Conservation (phyloP, 345 rosid genomes). For the Lenwebbia sp. region DNA sequence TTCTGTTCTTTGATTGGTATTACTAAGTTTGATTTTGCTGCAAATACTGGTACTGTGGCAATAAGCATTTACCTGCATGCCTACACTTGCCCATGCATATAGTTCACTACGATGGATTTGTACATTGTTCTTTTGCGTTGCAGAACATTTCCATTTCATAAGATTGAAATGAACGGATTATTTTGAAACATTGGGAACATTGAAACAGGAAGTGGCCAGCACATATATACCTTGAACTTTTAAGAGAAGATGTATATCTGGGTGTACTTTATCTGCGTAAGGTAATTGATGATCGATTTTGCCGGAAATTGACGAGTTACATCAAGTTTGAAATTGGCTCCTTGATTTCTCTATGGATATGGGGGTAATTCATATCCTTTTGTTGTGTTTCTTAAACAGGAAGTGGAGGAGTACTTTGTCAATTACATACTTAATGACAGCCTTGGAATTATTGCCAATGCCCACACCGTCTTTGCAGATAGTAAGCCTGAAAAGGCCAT, state of each 20-base stretch:
- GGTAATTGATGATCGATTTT: neutral
- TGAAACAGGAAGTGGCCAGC: neutral
- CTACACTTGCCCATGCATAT: neutral
- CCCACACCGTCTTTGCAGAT: slow-evolving; percentile 50
- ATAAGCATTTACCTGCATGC: neutral
- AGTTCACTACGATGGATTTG: neutral
- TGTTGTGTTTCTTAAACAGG: slow-evolving; percentile 13
- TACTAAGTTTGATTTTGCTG: neutral
- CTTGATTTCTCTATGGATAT: neutral
- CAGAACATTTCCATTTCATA: neutral
- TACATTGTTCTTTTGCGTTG: neutral
- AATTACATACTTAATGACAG: slow-evolving; percentile 49
- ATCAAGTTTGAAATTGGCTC: neutral
- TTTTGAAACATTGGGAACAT: neutral
- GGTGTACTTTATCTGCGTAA: neutral
- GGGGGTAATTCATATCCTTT: neutral
- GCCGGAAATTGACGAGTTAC: neutral
- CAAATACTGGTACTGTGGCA: neutral
- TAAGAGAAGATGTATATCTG: neutral
- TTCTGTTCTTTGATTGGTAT: neutral
- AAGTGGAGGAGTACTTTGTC: slow-evolving; percentile 38
- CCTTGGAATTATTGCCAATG: slow-evolving; percentile 45
- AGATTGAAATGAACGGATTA: neutral
- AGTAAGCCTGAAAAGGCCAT: slow-evolving; percentile 24
- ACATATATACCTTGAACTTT: neutral